Percentiles rank a stretch among this genome's conserved stretches.
Evolutionary conservation across 345 rosid genomes (phyloP).

Genomic region (Rhodomyrtus tomentosa): DNA sequence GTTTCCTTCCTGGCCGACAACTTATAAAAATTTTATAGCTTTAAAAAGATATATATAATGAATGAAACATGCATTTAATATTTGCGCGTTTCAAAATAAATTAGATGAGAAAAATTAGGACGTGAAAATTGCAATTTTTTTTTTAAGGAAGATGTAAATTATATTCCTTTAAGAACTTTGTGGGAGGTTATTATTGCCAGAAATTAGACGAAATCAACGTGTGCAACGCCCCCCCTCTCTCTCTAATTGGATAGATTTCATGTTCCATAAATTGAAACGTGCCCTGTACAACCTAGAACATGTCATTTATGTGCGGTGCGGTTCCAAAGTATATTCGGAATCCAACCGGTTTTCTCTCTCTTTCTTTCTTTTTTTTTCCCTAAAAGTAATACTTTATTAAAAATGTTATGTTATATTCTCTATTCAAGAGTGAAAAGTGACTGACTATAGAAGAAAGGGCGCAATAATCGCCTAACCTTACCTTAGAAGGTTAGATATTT

Average conservation of each 20-base stretch:
- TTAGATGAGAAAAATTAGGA: not conserved
- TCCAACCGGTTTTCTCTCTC: not conserved
- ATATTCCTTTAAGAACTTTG: not conserved
- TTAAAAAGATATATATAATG: not conserved
- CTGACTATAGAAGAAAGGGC: not conserved
- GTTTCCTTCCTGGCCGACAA: not conserved
- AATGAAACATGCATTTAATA: not conserved
- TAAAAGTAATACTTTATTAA: not conserved
- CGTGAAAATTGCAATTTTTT: not conserved
- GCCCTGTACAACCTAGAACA: no score
- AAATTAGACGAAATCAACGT: not conserved
- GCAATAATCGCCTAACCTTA: no score
- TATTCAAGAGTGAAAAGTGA: not conserved
- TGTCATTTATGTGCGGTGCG: not conserved
- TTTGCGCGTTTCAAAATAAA: not conserved
- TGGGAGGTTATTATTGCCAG: not conserved
- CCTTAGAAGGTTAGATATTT: no score
- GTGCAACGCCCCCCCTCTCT: not conserved
- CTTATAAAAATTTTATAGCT: not conserved
- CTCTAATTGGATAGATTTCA: no score
- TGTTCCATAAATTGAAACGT: no score
- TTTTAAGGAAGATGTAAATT: not conserved
- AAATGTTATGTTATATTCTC: not conserved
- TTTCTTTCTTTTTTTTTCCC: no score
- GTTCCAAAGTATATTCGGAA: rapidly evolving